phyloP scores from a whole-genome alignment of 495 filamentous ascomycete genomes.

The Penicillium salamii region DNA sequence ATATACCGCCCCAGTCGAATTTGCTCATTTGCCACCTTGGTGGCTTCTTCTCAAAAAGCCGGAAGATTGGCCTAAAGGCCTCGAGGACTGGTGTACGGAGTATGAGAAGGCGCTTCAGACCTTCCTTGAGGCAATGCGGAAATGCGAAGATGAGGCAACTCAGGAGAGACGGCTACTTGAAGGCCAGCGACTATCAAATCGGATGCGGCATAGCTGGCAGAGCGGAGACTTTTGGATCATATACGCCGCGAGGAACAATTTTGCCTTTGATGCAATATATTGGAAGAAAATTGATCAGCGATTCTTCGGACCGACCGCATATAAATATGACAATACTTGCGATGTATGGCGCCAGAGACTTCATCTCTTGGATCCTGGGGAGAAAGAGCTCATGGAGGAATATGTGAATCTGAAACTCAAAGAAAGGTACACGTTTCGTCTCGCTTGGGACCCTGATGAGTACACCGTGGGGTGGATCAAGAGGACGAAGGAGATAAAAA shows the following conservation, averaged over 20 bases:
- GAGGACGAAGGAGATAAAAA: background rate
- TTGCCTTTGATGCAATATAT: slow-evolving; percentile 14
- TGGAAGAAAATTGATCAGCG: slow-evolving; percentile 15
- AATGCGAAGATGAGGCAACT: background rate
- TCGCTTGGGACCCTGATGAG: slow-evolving; percentile 18
- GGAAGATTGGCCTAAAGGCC: slow-evolving; percentile 5
- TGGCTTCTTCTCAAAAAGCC: slow-evolving; percentile 12
- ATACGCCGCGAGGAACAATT: slow-evolving; percentile 9
- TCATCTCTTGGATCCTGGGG: background rate
- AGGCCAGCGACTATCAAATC: background rate
- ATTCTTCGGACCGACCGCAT: slow-evolving; percentile 6
- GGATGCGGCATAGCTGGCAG: background rate
- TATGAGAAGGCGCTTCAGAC: too few relatives aligned
- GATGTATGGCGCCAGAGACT: slow-evolving; percentile 12
- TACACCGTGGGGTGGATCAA: slow-evolving; percentile 5
- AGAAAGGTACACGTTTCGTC: slow-evolving; percentile 7
- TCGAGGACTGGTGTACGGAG: background rate
- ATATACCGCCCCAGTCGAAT: slow-evolving; percentile 12
- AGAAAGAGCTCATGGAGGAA: slow-evolving; percentile 12
- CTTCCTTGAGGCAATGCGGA: background rate
- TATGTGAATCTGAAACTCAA: slow-evolving; percentile 7
- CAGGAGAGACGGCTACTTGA: background rate
- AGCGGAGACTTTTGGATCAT: background rate
- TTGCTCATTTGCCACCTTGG: slow-evolving; percentile 10
- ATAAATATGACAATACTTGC: too few relatives aligned